Evolutionary conservation across 2,329 filamentous ascomycete genomes (phyloP), one percentile per base, ranked within the genome.

Genomic region (Aspergillus quadricinctus): DNA sequence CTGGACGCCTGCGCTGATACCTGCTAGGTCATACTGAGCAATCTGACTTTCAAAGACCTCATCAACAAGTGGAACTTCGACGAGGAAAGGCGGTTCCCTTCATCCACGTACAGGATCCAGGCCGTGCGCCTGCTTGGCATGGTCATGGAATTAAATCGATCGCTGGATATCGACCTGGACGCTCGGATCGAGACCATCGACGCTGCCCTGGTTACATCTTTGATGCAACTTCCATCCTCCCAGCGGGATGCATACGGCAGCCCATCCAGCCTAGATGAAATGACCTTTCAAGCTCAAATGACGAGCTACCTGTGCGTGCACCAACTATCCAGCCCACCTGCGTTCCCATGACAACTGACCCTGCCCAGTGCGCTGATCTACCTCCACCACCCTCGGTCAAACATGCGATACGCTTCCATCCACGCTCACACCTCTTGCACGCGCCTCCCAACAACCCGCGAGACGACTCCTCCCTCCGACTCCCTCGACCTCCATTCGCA

Each of bases 101-200:
- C 90, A 0, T 92, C 89, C 69, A 81, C 89, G 1, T 93, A 93
- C 70, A 85, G 89, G 14, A 87, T 96, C 53, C 85, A 90, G 40
- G 88, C 89, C 1, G 83, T 86, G 14, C 83, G 87, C 2, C 90
- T 90, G 58, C 77, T 95, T 0, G 88, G 88, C 5, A 82, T 84
- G 58, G 86, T 93, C 58, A 84, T 94, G 53, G 55, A 66, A 49
- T 48, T 72, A 7, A 67, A 64, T 31, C 60, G 54, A n/a, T 61
- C 58, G 5, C 53, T 62, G 3, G 63, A 66, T 25, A 49, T 59
- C 10, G 58, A 64, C 17, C 58, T 60, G 1, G 68, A 69, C 29
- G 50, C 57, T 4, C 65, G 69, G 21, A 61, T 78, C 35, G 76
- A 81, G 21, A 78, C 80, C n/a, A 77, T 85, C 6, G 82, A 85